These are phyloP conservation scores for Backusella macrospora DNA, from an alignment of 192 early-diverging fungal genomes.

Conservation along the genomic window DNA sequence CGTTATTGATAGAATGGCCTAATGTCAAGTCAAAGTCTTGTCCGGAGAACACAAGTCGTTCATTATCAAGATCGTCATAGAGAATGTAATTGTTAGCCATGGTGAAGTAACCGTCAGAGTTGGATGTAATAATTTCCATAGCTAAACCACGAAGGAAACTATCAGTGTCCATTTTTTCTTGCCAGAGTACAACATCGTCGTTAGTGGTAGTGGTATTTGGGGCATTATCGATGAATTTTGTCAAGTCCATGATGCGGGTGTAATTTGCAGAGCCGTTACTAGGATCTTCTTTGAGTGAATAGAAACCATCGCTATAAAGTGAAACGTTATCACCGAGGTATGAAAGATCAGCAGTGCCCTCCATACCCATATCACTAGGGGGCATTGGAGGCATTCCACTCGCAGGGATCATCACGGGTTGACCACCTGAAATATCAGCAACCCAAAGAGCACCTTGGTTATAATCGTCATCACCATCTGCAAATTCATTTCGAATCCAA, in stretches of 20 bases:
- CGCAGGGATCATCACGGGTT: background rate
- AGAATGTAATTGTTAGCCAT: slow-evolving; percentile 29
- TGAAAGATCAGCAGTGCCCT: slow-evolving; percentile 6
- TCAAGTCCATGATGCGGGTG: slow-evolving; percentile 6
- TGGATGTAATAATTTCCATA: slow-evolving; percentile 18
- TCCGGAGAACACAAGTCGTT: slow-evolving; percentile 8
- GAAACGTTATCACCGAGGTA: slow-evolving; percentile 12
- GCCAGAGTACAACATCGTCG: slow-evolving; percentile 2
- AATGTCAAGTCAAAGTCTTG: slow-evolving; percentile 18
- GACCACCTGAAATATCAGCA: background rate
- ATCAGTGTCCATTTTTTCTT: slow-evolving; percentile 17
- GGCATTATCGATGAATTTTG: background rate
- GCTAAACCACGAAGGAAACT: slow-evolving; percentile 29
- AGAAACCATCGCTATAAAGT: background rate
- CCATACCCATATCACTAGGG: background rate
- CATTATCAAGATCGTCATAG: slow-evolving; percentile 19
- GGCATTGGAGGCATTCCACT: background rate
- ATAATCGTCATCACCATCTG: slow-evolving; percentile 31
- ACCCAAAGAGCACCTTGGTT: slow-evolving; percentile 6
- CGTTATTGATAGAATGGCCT: background rate
- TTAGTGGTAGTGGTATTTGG: background rate
- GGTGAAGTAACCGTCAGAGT: slow-evolving; percentile 3
- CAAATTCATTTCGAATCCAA: slow-evolving; percentile 34
- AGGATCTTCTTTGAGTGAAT: slow-evolving; percentile 10
- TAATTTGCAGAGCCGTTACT: background rate